These are phyloP conservation scores for Blastocystis hominis DNA, from an alignment of 352 stramenopile species.

Conservation along the genomic window DNA sequence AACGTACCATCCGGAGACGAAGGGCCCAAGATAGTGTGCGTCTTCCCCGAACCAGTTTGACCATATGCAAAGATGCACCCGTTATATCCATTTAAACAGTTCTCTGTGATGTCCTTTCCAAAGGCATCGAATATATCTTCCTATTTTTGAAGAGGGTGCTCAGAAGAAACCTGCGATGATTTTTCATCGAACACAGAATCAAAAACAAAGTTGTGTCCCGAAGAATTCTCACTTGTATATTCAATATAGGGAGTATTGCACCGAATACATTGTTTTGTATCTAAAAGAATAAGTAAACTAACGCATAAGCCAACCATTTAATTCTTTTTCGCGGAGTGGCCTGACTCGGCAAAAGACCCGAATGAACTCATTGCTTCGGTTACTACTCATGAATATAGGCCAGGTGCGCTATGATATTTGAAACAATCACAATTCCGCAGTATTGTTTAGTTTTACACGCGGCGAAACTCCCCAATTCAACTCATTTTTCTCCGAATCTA, in stretches of 20 bases:
- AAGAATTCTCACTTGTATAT: background rate
- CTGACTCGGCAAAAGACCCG: slow-evolving; percentile 47
- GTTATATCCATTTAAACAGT: slow-evolving; percentile 51
- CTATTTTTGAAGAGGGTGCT: background rate
- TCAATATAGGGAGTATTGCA: background rate
- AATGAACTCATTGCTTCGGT: slow-evolving; percentile 45
- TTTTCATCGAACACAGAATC: slow-evolving; percentile 41
- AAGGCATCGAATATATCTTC: slow-evolving; percentile 37
- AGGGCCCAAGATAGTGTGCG: slow-evolving; percentile 43
- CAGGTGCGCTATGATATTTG: background rate
- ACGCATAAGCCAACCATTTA: background rate
- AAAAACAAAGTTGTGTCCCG: slow-evolving; percentile 35
- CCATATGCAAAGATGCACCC: slow-evolving; percentile 56
- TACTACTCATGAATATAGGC: background rate
- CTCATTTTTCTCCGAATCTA: background rate
- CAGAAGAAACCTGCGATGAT: slow-evolving; percentile 8
- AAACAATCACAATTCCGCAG: background rate
- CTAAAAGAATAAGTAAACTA: slow-evolving; percentile 2
- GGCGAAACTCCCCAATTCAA: background rate
- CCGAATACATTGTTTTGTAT: background rate
- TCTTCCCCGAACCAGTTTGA: slow-evolving; percentile 57
- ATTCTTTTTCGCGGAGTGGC: background rate
- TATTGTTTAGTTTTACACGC: background rate
- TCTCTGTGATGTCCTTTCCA: slow-evolving; percentile 38
- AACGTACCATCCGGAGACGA: background rate